Evolutionary conservation across 2,329 filamentous ascomycete genomes (phyloP).

Genomic region (Amylocarpus encephaloides): DNA sequence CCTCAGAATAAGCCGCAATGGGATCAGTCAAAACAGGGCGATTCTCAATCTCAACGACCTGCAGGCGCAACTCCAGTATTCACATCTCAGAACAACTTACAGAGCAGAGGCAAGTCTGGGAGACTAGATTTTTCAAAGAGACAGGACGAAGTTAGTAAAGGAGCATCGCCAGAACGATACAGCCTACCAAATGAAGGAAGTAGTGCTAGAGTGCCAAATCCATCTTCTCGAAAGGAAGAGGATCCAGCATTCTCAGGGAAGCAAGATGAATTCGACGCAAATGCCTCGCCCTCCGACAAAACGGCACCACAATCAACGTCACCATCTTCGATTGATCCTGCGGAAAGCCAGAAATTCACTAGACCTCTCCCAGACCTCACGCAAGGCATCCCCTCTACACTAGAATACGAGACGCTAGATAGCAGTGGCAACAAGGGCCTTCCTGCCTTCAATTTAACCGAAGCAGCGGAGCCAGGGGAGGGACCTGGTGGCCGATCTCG

Average conservation of each 20-base stretch:
- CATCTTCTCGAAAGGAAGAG: slow-evolving; percentile 11
- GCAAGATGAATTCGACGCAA: slow-evolving; percentile 31
- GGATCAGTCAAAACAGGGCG: slow-evolving; percentile 15
- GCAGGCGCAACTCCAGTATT: slow-evolving; percentile 13
- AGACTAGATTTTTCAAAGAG: slow-evolving; percentile 19
- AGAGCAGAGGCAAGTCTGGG: slow-evolving; percentile 15
- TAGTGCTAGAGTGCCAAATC: slow-evolving; percentile 15
- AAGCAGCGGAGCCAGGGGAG: slow-evolving; percentile 35
- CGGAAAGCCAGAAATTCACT: slow-evolving; percentile 43
- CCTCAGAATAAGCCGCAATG: slow-evolving; percentile 25
- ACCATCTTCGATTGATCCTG: slow-evolving; percentile 34
- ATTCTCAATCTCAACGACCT: slow-evolving; percentile 12
- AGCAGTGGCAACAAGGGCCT: slow-evolving; percentile 26
- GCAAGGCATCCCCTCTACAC: slow-evolving; percentile 88
- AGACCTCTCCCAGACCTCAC: slow-evolving; percentile 82
- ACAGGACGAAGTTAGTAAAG: slow-evolving; percentile 17
- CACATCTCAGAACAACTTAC: slow-evolving; percentile 13
- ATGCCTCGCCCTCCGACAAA: slow-evolving; percentile 31
- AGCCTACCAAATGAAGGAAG: slow-evolving; percentile 9
- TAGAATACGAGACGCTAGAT: slow-evolving; percentile 66
- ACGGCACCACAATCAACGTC: slow-evolving; percentile 30
- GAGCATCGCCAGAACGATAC: slow-evolving; percentile 13
- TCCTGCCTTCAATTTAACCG: slow-evolving; percentile 43
- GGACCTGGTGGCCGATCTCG: slow-evolving; percentile 47
- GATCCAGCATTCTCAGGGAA: slow-evolving; percentile 18